A percentile compares a stretch with the other conserved stretches of the same genome.
These are phyloP conservation scores for Colletotrichum lentis DNA, from an alignment of 2,329 filamentous ascomycete species.

Conservation along the genomic window DNA sequence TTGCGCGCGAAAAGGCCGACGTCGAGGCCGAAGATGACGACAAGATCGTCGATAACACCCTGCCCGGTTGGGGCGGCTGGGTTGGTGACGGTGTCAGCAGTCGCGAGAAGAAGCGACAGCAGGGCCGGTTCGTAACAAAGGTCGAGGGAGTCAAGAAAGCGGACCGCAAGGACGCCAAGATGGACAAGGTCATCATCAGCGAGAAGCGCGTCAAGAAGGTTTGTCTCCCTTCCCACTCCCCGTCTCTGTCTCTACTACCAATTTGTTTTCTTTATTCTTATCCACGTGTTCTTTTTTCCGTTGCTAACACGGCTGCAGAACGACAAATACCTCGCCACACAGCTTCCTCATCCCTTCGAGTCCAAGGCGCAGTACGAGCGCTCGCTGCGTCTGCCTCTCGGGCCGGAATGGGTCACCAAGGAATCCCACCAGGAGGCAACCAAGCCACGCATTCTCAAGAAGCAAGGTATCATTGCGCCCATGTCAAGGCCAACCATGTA, in stretches of 20 bases:
- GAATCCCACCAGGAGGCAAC: conserved; percentile 88
- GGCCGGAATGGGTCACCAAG: conserved; percentile 97
- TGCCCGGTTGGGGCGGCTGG: conserved; percentile 96
- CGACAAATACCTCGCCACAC: conserved; percentile 83
- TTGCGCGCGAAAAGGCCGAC: conserved; percentile 80
- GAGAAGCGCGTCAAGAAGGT: conserved; percentile 92
- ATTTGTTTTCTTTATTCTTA: background rate
- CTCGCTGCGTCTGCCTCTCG: conserved; percentile 83
- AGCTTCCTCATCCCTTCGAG: conserved; percentile 90
- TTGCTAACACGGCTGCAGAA: conserved; percentile 62
- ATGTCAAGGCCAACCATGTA: conserved; percentile 76
- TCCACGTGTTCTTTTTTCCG: conserved; percentile 1
- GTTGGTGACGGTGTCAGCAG: conserved; percentile 82
- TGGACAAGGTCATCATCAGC: conserved; percentile 88
- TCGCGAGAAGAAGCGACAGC: conserved; percentile 70
- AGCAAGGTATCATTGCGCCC: conserved; percentile 87
- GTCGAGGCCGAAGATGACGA: conserved; percentile 80
- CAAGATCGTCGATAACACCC: conserved; percentile 80
- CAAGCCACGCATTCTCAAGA: conserved; percentile 88
- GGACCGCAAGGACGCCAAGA: conserved; percentile 81
- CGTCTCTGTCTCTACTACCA: background rate
- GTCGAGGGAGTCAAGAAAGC: conserved; percentile 77
- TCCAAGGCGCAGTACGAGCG: conserved; percentile 88
- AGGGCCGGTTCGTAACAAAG: conserved; percentile 69
- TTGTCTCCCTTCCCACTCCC: conserved; percentile 41